A percentile compares a stretch with the other conserved stretches of the same genome.
These are phyloP conservation scores for Hypoxylon sp. DNA, from an alignment of 2,329 filamentous ascomycete genomes.

Conservation along the genomic window DNA sequence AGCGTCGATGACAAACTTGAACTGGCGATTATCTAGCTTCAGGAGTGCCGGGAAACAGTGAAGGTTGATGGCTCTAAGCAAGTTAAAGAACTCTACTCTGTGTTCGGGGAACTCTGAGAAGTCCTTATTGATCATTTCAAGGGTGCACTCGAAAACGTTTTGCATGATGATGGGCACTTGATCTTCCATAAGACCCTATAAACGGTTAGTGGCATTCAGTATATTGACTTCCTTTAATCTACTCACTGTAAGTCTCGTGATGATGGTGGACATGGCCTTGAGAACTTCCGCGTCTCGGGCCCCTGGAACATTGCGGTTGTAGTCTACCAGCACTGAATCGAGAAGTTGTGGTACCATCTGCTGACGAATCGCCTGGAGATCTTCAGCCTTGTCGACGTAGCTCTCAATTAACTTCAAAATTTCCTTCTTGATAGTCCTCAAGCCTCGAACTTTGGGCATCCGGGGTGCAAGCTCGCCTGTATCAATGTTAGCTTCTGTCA, in stretches of 20 bases:
- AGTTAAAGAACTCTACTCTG: slow-evolving; percentile 99
- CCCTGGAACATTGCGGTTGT: slow-evolving; percentile 96
- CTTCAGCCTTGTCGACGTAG: slow-evolving; percentile 98
- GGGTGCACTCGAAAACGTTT: slow-evolving; percentile 96
- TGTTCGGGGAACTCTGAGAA: slow-evolving; percentile 99
- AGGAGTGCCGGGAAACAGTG: slow-evolving; percentile 96
- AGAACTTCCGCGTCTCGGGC: slow-evolving; percentile 96
- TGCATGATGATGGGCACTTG: slow-evolving; percentile 98
- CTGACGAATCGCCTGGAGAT: slow-evolving; percentile 90
- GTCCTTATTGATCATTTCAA: slow-evolving; percentile 99
- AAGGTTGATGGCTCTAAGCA: slow-evolving; percentile 94
- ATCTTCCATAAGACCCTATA: slow-evolving; percentile 93
- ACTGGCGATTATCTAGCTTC: slow-evolving; percentile 94
- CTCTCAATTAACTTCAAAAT: slow-evolving; percentile 98
- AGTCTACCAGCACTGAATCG: slow-evolving; percentile 94
- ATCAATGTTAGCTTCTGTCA: slow-evolving; percentile 55
- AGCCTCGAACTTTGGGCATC: slow-evolving; percentile 94
- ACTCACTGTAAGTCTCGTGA: slow-evolving; percentile 95
- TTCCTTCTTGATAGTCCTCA: slow-evolving; percentile 99
- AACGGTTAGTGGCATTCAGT: slow-evolving; percentile 41
- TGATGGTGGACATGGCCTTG: slow-evolving; percentile 97
- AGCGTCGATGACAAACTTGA: slow-evolving; percentile 99
- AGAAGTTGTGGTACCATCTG: slow-evolving; percentile 97
- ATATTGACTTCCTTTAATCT: slow-evolving; percentile 52
- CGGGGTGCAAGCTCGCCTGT: slow-evolving; percentile 92